Evolutionary conservation across 2,329 filamentous ascomycete species (phyloP).

Genomic region (Venturia pyrina): DNA sequence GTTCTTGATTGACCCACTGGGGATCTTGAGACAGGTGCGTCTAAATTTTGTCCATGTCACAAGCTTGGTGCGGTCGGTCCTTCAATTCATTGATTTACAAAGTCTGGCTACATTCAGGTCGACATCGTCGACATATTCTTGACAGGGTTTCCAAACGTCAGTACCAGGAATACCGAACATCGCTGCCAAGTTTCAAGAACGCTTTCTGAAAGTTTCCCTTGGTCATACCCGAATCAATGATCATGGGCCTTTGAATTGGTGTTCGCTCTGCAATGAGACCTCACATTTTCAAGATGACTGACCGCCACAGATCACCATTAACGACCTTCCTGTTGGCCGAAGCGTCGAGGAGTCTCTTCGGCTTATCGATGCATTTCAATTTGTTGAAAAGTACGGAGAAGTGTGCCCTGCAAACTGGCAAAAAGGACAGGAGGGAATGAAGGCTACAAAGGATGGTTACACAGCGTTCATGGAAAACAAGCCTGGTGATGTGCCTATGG

Average conservation of each 20-base stretch:
- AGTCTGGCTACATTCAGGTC: too few species aligned
- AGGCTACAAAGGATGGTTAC: conserved; percentile 1
- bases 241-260: too few species aligned
- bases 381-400: conserved; percentile 31
- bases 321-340: conserved; percentile 40
- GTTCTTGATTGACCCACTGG: conserved; percentile 57
- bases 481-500: background rate
- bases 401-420: conserved; percentile 35
- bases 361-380: conserved; percentile 40
- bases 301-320: conserved; percentile 9
- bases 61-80: background rate
- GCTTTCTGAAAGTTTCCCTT: background rate
- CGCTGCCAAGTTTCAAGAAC: background rate
- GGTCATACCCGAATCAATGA: too few species aligned
- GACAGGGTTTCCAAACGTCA: background rate
- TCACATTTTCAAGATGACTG: background rate
- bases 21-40: conserved; percentile 50
- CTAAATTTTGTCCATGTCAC: conserved; percentile 21
- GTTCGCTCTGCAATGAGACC: too few species aligned
- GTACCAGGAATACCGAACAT: background rate
- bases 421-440: conserved; percentile 28
- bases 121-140: background rate
- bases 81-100: too few species aligned
- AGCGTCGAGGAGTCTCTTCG: conserved; percentile 55
- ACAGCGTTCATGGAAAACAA: background rate